Conservation (phyloP, 805 yeast species). For the Yamadazyma sp. region DNA sequence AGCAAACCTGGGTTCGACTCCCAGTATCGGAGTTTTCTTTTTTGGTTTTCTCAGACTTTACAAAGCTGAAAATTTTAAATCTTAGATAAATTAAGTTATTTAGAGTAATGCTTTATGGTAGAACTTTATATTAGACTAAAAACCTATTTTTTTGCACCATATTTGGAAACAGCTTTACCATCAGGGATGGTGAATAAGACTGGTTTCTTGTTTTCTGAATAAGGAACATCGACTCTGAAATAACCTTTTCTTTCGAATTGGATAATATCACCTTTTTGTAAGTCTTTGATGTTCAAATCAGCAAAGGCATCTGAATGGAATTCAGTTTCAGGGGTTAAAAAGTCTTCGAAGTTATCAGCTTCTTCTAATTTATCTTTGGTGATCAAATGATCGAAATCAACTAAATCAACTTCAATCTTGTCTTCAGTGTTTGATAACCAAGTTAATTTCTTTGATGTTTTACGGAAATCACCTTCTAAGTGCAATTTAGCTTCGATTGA, state of each 20-base stretch:
- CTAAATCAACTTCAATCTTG: conserved; percentile 68
- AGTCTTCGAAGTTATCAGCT: conserved; percentile 89
- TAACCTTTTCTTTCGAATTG: conserved; percentile 98
- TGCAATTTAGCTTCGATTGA: conserved; percentile 75
- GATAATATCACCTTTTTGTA: conserved; percentile 83
- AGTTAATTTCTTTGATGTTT: conserved; percentile 89
- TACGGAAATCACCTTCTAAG: conserved; percentile 95
- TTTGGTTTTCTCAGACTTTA: conserved; percentile 1
- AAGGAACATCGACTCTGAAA: conserved; percentile 70
- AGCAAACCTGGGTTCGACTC: conserved; percentile 77
- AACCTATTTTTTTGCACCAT: conserved; percentile 32
- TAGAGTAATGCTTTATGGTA: too few species aligned
- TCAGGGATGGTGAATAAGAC: conserved; percentile 94
- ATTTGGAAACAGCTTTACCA: conserved; percentile 59
- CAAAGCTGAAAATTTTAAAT: too few species aligned
- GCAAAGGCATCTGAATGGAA: conserved; percentile 77
- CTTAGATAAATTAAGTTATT: too few species aligned
- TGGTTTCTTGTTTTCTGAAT: conserved; percentile 57
- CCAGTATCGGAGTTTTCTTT: conserved; percentile 64
- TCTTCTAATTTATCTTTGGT: conserved; percentile 94
- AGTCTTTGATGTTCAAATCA: conserved; percentile 69
- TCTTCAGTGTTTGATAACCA: conserved; percentile 89
- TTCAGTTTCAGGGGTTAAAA: conserved; percentile 82
- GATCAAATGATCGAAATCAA: conserved; percentile 91
- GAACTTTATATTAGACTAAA: too few species aligned